Conservation (phyloP, 2,329 filamentous ascomycete genomes). For the Fusarium sp. region DNA sequence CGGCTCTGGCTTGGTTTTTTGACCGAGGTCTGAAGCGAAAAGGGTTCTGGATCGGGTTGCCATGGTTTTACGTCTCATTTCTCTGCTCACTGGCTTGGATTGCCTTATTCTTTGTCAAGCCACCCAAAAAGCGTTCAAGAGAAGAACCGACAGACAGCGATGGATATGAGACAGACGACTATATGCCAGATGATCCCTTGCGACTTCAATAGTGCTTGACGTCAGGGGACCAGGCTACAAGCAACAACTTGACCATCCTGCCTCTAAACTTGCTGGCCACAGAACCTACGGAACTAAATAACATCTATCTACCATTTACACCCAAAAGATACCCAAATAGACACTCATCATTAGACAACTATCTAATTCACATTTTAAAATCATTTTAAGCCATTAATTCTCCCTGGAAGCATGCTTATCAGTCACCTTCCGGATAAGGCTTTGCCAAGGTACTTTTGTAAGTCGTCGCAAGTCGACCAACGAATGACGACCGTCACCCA, state of each 20-base stretch:
- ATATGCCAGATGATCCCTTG: constrained; percentile 45
- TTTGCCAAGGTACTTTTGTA: constrained; percentile 43
- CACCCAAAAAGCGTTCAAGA: constrained; percentile 48
- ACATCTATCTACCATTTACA: not conserved
- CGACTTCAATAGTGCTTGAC: constrained; percentile 38
- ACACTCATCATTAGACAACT: not conserved
- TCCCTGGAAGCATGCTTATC: constrained; percentile 8
- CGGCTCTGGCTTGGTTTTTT: constrained; percentile 58
- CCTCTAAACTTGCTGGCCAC: not conserved
- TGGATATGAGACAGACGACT: constrained; percentile 40
- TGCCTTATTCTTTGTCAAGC: constrained; percentile 53
- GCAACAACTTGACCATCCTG: not conserved
- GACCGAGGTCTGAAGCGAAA: constrained; percentile 54
- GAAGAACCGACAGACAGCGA: constrained; percentile 35
- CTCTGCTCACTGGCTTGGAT: constrained; percentile 50
- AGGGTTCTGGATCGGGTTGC: constrained; percentile 57
- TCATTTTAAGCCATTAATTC: not conserved
- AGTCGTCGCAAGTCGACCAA: constrained; percentile 6
- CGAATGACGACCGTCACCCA: constrained; percentile 2
- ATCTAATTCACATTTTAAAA: not conserved
- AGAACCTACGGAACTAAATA: not conserved
- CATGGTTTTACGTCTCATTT: constrained; percentile 58
- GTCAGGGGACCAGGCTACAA: not conserved
- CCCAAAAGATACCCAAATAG: constrained; percentile 29
- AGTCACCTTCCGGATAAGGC: constrained; percentile 43